phyloP scores from a whole-genome alignment of 2,329 filamentous ascomycete species.

The Magnaporthiopsis incrustans region DNA sequence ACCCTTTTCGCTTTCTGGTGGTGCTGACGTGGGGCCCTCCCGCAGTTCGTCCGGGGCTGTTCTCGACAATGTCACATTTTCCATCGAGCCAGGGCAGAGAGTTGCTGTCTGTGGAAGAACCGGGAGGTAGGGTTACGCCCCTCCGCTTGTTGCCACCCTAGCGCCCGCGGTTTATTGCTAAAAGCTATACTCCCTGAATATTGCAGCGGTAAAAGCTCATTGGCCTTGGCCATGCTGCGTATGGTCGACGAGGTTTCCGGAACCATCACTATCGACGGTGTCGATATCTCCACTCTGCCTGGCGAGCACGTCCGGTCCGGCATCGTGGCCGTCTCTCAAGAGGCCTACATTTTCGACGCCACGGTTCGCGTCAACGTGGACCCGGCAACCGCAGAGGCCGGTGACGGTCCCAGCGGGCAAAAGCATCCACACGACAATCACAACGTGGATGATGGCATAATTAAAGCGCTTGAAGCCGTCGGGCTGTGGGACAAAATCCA shows the following conservation, averaged over 20 bases:
- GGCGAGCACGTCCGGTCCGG: conserved; percentile 19
- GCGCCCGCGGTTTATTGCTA: background rate
- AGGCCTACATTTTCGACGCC: conserved; percentile 40
- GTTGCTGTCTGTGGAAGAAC: conserved; percentile 28
- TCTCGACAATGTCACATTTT: conserved; percentile 19
- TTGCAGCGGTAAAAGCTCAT: conserved; percentile 20
- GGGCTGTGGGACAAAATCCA: conserved; percentile 22
- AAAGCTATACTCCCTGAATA: background rate
- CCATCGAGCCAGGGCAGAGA: conserved; percentile 22
- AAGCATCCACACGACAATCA: background rate
- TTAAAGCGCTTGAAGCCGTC: conserved; percentile 14
- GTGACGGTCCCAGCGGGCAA: conserved; percentile 19
- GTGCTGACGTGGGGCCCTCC: background rate
- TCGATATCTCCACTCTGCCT: conserved; percentile 24
- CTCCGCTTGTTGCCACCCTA: background rate
- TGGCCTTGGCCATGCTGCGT: conserved; percentile 33
- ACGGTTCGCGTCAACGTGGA: conserved; percentile 42
- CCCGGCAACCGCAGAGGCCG: conserved; percentile 26
- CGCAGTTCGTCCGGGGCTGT: conserved; percentile 5
- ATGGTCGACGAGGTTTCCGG: conserved; percentile 36
- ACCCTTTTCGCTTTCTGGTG: background rate
- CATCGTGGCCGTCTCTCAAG: conserved; percentile 40
- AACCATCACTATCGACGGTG: conserved; percentile 35
- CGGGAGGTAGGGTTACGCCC: conserved; percentile 17
- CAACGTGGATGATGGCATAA: conserved; percentile 6